A percentile compares a stretch with the other conserved stretches of the same genome.
Evolutionary conservation across 768 basidiomycete species (phyloP).

Genomic region (Tulasnella sp.): DNA sequence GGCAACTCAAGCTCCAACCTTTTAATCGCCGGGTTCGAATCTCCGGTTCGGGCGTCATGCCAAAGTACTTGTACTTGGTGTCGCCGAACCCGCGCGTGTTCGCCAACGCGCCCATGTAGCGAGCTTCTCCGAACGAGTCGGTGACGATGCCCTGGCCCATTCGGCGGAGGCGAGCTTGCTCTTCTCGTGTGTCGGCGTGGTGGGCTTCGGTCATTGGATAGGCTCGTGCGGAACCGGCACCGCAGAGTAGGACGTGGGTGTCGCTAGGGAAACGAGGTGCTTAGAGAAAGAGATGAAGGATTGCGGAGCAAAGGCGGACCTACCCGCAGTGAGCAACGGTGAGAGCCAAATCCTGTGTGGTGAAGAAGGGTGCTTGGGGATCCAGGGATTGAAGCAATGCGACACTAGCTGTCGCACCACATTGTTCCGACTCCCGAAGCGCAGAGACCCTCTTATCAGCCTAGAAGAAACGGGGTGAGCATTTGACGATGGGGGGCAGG

Average conservation of each 20-base stretch:
- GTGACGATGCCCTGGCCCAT: constrained; percentile 86
- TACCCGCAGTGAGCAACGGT: constrained; percentile 94
- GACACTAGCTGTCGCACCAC: constrained; percentile 88
- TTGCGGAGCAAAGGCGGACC: constrained; percentile 29
- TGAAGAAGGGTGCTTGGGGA: constrained; percentile 81
- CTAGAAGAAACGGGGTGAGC: constrained; percentile 39
- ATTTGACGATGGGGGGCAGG: too few species aligned
- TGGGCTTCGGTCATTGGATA: constrained; percentile 89
- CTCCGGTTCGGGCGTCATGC: constrained; percentile 91
- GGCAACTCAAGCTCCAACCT: constrained; percentile 90
- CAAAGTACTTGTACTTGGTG: constrained; percentile 80
- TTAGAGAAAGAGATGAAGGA: neutral
- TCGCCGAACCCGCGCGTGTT: constrained; percentile 92
- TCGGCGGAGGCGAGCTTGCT: constrained; percentile 75
- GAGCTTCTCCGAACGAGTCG: constrained; percentile 90
- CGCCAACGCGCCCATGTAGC: constrained; percentile 93
- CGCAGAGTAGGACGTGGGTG: constrained; percentile 80
- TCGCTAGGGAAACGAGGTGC: constrained; percentile 50
- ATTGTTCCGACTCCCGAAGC: constrained; percentile 63
- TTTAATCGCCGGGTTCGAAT: constrained; percentile 69
- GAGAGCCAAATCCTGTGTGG: constrained; percentile 65
- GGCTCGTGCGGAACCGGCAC: constrained; percentile 66
- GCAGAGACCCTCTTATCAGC: constrained; percentile 70
- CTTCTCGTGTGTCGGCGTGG: constrained; percentile 87
- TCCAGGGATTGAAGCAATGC: constrained; percentile 90